Base-by-base conservation (phyloP, 805 yeast genomes). In the Wickerhamomyces subpelliculosus region DNA sequence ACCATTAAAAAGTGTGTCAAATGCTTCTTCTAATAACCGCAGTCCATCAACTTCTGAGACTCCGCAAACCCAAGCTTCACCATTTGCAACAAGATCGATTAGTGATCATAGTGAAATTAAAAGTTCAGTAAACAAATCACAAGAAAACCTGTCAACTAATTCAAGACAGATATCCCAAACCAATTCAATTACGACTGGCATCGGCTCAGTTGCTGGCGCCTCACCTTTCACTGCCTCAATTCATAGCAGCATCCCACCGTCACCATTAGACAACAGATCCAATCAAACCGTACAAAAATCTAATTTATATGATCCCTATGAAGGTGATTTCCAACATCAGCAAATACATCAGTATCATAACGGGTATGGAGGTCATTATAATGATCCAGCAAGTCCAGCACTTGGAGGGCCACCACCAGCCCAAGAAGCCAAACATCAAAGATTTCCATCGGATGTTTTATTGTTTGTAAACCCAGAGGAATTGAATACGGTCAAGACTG, bases 391-490 rank as follows among this genome's bases (percentile, higher is more conserved):
- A 20, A 16, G 19, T 27, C 19, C 8, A 13, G 13, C 4, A 35
- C 41, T 34, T 11, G 32, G 20, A 18, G 35, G 4, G 26, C 31
- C 35, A 12, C 35, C 30, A 18, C 8, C 9, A 8, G 16, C 14
- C 8, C 21, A 28, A 13, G 22, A 27, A 25, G 7, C 32, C 34
- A 23, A 36, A 16, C 27, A 37, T 26, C 7, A 35, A 8, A 36
- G 40, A 7, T 43, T 36, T 19, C 53, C 52, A 9, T 52, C 65
- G 4, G 76, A 73, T 30, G 63, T 66, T 8, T 62, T 71, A 2
- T 57, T 79, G 25, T 75, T 78, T 47, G 70, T 79, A 13, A 74
- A 76, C 47, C 84, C 85, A 0, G 69, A 65, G 16, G 82, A 78
- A 19, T 65, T 78, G 41, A 63, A 65, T 14, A 73, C 80, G 0